Percentiles rank a stretch among this genome's conserved stretches.
phyloP scores from a whole-genome alignment of 805 yeast genomes.

The Wickerhamomyces strasburgensis region DNA sequence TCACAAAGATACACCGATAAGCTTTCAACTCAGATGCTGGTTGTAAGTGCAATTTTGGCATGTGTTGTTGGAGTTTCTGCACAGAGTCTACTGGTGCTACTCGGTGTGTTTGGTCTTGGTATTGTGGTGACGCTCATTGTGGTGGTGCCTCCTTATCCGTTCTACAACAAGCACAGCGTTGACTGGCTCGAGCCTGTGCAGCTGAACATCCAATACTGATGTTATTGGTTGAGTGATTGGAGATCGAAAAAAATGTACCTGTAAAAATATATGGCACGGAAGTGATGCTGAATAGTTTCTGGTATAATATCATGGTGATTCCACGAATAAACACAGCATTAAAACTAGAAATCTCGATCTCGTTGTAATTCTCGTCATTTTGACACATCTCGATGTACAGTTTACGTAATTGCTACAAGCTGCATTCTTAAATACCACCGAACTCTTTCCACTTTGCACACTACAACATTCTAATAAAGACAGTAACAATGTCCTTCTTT shows the following conservation, averaged over 20 bases:
- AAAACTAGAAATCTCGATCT: no score
- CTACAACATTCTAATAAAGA: conserved; percentile 3
- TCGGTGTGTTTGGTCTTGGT: conserved; percentile 1
- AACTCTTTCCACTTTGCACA: conserved; percentile 24
- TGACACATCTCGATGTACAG: no score
- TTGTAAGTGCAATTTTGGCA: conserved; percentile 8
- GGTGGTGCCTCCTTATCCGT: conserved; percentile 19
- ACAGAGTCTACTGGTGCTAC: conserved; percentile 6
- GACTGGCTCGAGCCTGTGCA: conserved; percentile 18
- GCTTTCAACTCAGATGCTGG: conserved; percentile 4
- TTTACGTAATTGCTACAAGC: not conserved
- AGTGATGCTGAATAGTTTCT: no score
- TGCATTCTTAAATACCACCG: no score
- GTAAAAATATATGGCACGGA: no score
- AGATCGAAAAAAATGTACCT: no score
- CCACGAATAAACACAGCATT: no score
- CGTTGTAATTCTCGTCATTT: not conserved
- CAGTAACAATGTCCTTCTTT: conserved; percentile 26
- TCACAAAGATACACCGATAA: conserved; percentile 14
- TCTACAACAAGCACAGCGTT: conserved; percentile 9
- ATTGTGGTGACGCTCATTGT: conserved; percentile 6
- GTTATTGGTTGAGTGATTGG: no score
- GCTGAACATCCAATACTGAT: no score
- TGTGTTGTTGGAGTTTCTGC: conserved; percentile 10
- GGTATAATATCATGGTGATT: no score